phyloP scores from a whole-genome alignment of 192 early-diverging fungal genomes.

The Martensiomyces pterosporus region DNA sequence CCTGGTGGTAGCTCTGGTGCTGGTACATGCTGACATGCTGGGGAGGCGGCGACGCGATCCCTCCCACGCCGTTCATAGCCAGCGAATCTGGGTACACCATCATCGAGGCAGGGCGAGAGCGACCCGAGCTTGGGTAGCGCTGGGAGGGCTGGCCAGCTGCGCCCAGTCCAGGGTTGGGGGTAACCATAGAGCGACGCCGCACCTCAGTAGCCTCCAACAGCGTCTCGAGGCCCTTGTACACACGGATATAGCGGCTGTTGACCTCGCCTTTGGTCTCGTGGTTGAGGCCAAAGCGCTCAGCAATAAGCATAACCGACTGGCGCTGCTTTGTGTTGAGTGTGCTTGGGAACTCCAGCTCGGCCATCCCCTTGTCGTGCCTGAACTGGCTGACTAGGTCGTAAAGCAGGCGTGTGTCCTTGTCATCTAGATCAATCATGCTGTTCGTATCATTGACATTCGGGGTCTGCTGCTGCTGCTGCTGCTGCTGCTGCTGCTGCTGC shows the following conservation, averaged over 20 bases:
- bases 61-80: conserved; percentile 38
- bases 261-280: conserved; percentile 49
- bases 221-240: conserved; percentile 49
- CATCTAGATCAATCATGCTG: conserved; percentile 61
- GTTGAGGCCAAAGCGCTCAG: conserved; percentile 63
- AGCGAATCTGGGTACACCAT: conserved; percentile 45
- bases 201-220: conserved; percentile 47
- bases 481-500: conserved; percentile 6
- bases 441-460: conserved; percentile 10
- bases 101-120: conserved; percentile 44
- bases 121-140: conserved; percentile 33
- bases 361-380: conserved; percentile 61
- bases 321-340: conserved; percentile 57
- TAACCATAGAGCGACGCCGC: conserved; percentile 40
- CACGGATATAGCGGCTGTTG: conserved; percentile 38
- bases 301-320: conserved; percentile 62
- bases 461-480: conserved; percentile 20
- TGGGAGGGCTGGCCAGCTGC: background rate
- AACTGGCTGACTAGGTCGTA: conserved; percentile 71
- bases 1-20: conserved; percentile 23
- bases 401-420: conserved; percentile 63
- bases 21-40: conserved; percentile 30
- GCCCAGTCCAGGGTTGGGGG: conserved; percentile 5
- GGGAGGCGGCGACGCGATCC: conserved; percentile 28
- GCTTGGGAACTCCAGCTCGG: conserved; percentile 64